Base-by-base conservation (phyloP, 805 yeast genomes). In the Saccharomycopsis microspora region DNA sequence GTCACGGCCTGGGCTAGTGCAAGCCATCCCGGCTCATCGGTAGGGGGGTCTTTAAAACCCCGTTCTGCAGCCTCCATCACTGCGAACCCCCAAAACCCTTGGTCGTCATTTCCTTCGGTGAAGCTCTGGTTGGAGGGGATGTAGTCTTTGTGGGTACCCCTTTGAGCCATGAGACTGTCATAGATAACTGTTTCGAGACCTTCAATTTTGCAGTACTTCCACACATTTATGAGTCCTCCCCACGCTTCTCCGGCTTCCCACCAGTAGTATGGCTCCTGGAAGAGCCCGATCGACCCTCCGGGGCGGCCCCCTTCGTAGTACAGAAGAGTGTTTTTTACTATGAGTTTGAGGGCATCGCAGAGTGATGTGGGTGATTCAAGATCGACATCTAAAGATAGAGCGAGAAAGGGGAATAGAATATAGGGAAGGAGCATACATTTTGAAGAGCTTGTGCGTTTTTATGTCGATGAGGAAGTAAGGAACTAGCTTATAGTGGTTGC, bases 201-300 rank as follows among this genome's bases (percentile, higher is more conserved):
- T 53, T 72, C 73, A 64, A 89, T 81, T 43, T 78, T 69, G 63
- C 90, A 82, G 57, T 77, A 74, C 56, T 66, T 78, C 69, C 85
- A 74, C 59, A 80, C 84, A 62, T 87, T 95, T 37, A 90, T 60
- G 67, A 85, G 61, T 2, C 71, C 66, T 9, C 75, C 75, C 63
- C 69, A 81, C 0, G 88, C 88, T 55, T 85, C 90, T 57, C 94
- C 95, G 38, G 89, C 87, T 63, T 83, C 80, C 95, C 95, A 85
- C 88, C 93, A 88, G 64, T 80, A 81, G 61, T 84, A 84, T 0
- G 88, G 88, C 53, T 71, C 60, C 8, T 74, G 67, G 58, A 83
- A 83, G 76, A 74, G 73, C 28, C 93, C 93, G 29, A 82, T 70
- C 5, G 81, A 71, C 32, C 88, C 88, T 45, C 88, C 89, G 41